Evolutionary conservation across 176 grass and related monocot genomes (phyloP), one percentile per base, ranked within the genome.

Genomic region (Rhynchospora pubera): DNA sequence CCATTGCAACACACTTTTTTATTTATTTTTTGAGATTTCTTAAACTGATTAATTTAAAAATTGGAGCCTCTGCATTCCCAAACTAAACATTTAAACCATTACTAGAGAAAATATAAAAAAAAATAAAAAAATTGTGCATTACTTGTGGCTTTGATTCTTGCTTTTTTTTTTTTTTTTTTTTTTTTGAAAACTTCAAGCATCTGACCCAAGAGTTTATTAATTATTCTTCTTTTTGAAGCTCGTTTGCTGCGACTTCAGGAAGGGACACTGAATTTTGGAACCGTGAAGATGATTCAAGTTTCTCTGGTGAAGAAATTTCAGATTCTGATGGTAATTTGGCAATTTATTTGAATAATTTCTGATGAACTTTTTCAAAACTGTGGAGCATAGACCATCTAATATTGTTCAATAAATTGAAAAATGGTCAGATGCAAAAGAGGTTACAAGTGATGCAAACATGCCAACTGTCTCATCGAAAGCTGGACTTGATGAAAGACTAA

Each of bases 201-300:
- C 23, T 79, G 42, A 79, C 55, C 10, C 22, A 63, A 62, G 70
- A 16, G 5, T 48, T 55, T 76, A 55, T 47, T 71, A 21, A 19
- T 72, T 81, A 77, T 87, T 15, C 42, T 84, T 76, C 84, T 19
- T 71, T 66, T 80, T 80, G 52, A 89, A 97, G 95, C 81, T 88
- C 90, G 76, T 83, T 76, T 81, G 65, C 70, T 85, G 80, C 86
- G 77, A 53, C 65, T 81, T 77, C 80, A 79, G 83, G 77, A 82
- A 22, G 85, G 70, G 66, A 85, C 61, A 89, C 88, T 57, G 92
- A 94, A 87, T 97, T 97, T 83, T 97, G 92, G 92, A 93, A 89
- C 67, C 85, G 78, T 50, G 92, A 97, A 91, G 90, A 94, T 90
- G 95, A 93, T 9, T 59, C 43, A 64, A 89, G 87, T 85, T 71